Conservation (phyloP, 257 asterid genomes). For the Solanum gandarillasii region DNA sequence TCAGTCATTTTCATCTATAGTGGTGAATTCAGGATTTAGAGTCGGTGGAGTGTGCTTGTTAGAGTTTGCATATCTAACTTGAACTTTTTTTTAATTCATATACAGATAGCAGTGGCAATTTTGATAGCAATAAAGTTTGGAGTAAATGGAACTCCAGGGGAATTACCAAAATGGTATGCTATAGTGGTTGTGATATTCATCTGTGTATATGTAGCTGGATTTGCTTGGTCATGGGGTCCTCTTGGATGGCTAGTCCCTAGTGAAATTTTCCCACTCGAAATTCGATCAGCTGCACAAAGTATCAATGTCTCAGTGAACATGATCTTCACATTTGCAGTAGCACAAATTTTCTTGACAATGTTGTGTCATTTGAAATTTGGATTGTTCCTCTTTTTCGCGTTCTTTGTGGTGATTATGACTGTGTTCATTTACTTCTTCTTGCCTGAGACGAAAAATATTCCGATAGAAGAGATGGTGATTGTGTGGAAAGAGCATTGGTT, state of each 20-base stretch:
- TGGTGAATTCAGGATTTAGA: background rate
- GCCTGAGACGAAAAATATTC: slow-evolving; percentile 83
- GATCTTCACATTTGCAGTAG: slow-evolving; percentile 55
- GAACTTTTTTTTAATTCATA: background rate
- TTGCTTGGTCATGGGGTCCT: slow-evolving; percentile 95
- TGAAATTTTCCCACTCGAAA: slow-evolving; percentile 73
- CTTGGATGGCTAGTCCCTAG: slow-evolving; percentile 85
- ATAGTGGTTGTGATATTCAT: slow-evolving; percentile 51
- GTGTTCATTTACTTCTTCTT: slow-evolving; percentile 40
- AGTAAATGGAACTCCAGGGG: slow-evolving; percentile 33
- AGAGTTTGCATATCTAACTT: background rate
- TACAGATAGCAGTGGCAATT: slow-evolving; percentile 44
- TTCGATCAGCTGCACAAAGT: slow-evolving; percentile 80
- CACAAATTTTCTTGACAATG: slow-evolving; percentile 61
- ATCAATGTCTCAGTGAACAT: slow-evolving; percentile 66
- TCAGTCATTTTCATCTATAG: background rate
- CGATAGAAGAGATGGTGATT: slow-evolving; percentile 64
- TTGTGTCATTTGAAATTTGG: slow-evolving; percentile 74
- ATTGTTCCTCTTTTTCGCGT: slow-evolving; percentile 55
- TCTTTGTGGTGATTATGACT: slow-evolving; percentile 53
- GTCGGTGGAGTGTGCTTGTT: background rate
- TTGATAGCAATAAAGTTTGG: slow-evolving; percentile 59
- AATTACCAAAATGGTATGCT: slow-evolving; percentile 62
- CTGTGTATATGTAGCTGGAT: slow-evolving; percentile 63
- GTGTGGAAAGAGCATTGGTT: slow-evolving; percentile 82